These are phyloP conservation scores for Chaetomium strumarium DNA, from an alignment of 2,329 filamentous ascomycete species.

Conservation along the genomic window DNA sequence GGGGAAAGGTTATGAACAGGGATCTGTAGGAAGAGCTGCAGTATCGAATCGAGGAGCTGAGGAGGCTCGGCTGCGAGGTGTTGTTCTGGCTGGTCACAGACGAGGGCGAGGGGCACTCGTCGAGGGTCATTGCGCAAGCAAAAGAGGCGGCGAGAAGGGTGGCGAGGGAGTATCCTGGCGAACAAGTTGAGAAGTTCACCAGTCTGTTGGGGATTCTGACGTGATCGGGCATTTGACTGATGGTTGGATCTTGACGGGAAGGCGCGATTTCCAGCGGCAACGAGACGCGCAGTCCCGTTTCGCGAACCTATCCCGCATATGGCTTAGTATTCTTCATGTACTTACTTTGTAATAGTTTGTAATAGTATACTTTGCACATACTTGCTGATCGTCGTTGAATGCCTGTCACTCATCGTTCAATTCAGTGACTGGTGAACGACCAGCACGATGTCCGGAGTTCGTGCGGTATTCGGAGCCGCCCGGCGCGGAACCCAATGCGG, in stretches of 20 bases:
- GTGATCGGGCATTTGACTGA: conserved; percentile 4
- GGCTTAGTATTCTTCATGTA: too few species aligned
- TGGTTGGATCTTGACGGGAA: background rate
- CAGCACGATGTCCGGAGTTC: too few species aligned
- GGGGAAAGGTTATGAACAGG: conserved; percentile 31
- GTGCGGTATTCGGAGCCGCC: background rate
- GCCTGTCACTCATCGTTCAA: background rate
- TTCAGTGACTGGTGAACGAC: background rate
- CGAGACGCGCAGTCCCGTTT: too few species aligned
- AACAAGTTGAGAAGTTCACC: conserved; percentile 6
- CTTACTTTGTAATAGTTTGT: too few species aligned
- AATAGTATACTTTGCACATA: too few species aligned
- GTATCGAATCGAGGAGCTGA: conserved; percentile 19
- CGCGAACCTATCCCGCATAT: too few species aligned
- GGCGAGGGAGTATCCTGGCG: background rate
- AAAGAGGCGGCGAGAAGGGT: conserved; percentile 15
- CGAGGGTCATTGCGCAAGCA: conserved; percentile 1
- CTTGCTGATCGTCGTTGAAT: background rate
- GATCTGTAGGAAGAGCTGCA: conserved; percentile 40
- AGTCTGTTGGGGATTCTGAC: conserved; percentile 14
- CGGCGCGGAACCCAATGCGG: background rate
- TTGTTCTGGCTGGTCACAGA: conserved; percentile 15
- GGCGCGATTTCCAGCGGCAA: background rate
- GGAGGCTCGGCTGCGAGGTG: conserved; percentile 26
- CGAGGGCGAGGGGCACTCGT: conserved; percentile 1